These are phyloP conservation scores for Solanum tarijense DNA, from an alignment of 257 asterid genomes.

Conservation along the genomic window DNA sequence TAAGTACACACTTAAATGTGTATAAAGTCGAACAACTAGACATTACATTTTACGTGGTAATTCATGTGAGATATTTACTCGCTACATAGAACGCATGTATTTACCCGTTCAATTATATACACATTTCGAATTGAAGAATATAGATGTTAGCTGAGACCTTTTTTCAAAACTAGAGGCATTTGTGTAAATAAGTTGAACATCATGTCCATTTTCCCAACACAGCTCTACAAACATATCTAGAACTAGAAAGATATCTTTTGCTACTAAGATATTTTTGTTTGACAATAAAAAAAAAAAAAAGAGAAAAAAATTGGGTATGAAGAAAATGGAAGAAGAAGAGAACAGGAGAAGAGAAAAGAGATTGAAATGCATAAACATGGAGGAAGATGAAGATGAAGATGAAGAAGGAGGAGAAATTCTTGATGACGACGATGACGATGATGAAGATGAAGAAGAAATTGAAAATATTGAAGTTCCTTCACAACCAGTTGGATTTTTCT, in stretches of 20 bases:
- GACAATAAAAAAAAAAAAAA: not conserved
- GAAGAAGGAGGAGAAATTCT: not conserved
- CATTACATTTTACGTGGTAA: too few relatives aligned
- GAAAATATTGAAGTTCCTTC: constrained; percentile 4
- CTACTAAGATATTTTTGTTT: not conserved
- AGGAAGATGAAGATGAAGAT: not conserved
- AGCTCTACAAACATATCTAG: not conserved
- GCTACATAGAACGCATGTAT: too few relatives aligned
- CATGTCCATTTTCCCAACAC: not conserved
- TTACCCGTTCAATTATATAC: too few relatives aligned
- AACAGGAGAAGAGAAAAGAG: constrained; percentile 34
- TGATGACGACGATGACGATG: not conserved
- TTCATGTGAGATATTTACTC: too few relatives aligned
- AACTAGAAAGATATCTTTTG: not conserved
- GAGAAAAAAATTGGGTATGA: constrained; percentile 10
- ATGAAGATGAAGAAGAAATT: not conserved
- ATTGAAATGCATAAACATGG: constrained; percentile 29
- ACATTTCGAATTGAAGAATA: too few relatives aligned
- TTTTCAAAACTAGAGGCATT: constrained; percentile 7
- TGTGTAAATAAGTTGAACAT: constrained; percentile 5
- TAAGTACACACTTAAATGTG: too few relatives aligned
- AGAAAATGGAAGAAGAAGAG: constrained; percentile 37
- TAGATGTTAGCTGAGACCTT: too few relatives aligned
- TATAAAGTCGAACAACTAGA: too few relatives aligned
- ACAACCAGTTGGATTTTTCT: constrained; percentile 22